Conservation (phyloP, 352 stramenopile species). For the Pythium dissotocum region DNA sequence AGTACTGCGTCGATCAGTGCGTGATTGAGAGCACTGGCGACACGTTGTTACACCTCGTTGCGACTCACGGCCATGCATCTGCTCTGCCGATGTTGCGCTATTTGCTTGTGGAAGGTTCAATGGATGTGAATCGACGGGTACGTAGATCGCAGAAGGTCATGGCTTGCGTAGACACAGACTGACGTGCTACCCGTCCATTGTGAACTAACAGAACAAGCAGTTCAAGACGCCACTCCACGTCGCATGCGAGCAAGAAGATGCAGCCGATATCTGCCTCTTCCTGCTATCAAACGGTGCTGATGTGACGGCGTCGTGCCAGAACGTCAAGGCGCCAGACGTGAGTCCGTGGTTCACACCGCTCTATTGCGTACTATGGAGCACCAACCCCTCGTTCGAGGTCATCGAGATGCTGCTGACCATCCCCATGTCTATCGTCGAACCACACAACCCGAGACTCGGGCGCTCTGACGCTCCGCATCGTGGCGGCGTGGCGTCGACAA, state of each 20-base stretch:
- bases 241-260: conserved; percentile 40
- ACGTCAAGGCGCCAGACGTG: conserved; percentile 34
- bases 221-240: conserved; percentile 50
- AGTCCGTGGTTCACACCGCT: conserved; percentile 47
- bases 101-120: conserved; percentile 32
- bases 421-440: conserved; percentile 43
- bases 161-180: background rate
- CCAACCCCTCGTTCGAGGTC: conserved; percentile 40
- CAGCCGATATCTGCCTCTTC: conserved; percentile 37
- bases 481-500: background rate
- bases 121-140: conserved; percentile 49
- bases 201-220: conserved; percentile 44
- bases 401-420: conserved; percentile 52
- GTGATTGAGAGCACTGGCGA: conserved; percentile 51
- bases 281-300: conserved; percentile 44
- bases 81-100: conserved; percentile 42
- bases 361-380: conserved; percentile 44
- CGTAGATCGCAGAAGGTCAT: background rate
- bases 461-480: conserved; percentile 25
- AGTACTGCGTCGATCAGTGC: conserved; percentile 40
- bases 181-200: background rate
- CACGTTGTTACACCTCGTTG: conserved; percentile 48
- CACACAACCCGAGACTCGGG: conserved; percentile 37
- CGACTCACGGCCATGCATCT: conserved; percentile 35
- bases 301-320: conserved; percentile 43